These are phyloP conservation scores for Penicillium sp. DNA, from an alignment of 2,329 filamentous ascomycete genomes.

Conservation along the genomic window DNA sequence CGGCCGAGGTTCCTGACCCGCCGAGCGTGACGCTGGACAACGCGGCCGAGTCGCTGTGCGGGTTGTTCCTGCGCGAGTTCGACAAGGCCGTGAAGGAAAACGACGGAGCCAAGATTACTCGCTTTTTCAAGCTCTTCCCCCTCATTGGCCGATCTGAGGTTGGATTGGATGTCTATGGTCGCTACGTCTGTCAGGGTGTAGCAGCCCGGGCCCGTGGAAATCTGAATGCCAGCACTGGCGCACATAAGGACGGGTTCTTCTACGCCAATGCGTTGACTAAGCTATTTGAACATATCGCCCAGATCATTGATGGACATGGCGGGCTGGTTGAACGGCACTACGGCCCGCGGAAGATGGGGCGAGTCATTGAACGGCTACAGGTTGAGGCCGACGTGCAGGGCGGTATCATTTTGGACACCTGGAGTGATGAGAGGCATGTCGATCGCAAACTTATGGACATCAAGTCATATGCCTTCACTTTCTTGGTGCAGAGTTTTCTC, in stretches of 20 bases:
- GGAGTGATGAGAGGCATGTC: slow-evolving; percentile 82
- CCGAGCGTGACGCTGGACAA: slow-evolving; percentile 81
- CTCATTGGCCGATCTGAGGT: slow-evolving; percentile 84
- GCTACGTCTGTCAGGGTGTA: slow-evolving; percentile 93
- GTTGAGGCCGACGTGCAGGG: slow-evolving; percentile 94
- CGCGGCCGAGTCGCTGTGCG: slow-evolving; percentile 84
- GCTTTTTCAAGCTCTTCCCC: slow-evolving; percentile 98
- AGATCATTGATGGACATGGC: slow-evolving; percentile 90
- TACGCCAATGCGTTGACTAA: slow-evolving; percentile 87
- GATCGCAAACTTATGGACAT: slow-evolving; percentile 87
- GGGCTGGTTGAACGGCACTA: slow-evolving; percentile 91
- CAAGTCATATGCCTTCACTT: slow-evolving; percentile 96
- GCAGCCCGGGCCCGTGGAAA: slow-evolving; percentile 76
- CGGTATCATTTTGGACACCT: slow-evolving; percentile 91
- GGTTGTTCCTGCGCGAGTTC: slow-evolving; percentile 87
- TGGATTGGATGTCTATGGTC: slow-evolving; percentile 88
- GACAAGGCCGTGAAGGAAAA: slow-evolving; percentile 81
- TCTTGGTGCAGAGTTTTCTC: slow-evolving; percentile 90
- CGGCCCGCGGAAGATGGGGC: slow-evolving; percentile 85
- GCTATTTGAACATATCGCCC: slow-evolving; percentile 94
- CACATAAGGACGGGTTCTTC: slow-evolving; percentile 75
- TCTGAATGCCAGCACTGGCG: slow-evolving; percentile 63
- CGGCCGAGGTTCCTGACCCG: slow-evolving; percentile 88
- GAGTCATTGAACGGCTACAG: slow-evolving; percentile 87
- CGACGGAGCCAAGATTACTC: slow-evolving; percentile 84